These are phyloP conservation scores for Fusarium torulosum DNA, from an alignment of 2,329 filamentous ascomycete genomes.

Conservation along the genomic window DNA sequence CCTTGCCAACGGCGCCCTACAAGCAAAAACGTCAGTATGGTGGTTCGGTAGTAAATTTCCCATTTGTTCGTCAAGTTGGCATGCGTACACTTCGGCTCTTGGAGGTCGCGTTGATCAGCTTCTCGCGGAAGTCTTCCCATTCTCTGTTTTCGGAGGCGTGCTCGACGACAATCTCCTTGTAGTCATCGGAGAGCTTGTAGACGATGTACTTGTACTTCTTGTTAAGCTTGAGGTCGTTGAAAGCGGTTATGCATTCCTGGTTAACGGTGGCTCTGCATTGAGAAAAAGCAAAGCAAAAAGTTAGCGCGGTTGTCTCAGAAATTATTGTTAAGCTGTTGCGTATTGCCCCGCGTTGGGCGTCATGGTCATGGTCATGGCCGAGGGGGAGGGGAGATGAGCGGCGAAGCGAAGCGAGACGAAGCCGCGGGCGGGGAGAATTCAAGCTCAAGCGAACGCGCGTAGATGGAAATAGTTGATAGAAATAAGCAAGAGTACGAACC, in stretches of 20 bases:
- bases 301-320: conserved; percentile 45
- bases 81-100: conserved; percentile 74
- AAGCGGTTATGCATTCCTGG: conserved; percentile 77
- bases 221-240: conserved; percentile 86
- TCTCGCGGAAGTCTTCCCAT: conserved; percentile 80
- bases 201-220: conserved; percentile 89
- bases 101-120: conserved; percentile 78
- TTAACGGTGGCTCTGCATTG: conserved; percentile 74
- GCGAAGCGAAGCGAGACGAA: conserved; percentile 18
- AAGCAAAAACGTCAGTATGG: conserved; percentile 27
- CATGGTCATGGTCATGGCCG: conserved; percentile 39
- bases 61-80: neutral
- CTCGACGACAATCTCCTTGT: conserved; percentile 85
- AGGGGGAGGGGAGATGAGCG: conserved; percentile 25
- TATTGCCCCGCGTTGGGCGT: conserved; percentile 45
- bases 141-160: conserved; percentile 75
- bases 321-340: conserved; percentile 23
- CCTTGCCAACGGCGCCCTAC: conserved; percentile 71
- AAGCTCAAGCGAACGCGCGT: conserved; percentile 28
- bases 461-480: conserved; percentile 16
- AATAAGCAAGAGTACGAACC: conserved; percentile 58
- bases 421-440: conserved; percentile 13
- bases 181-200: conserved; percentile 87
- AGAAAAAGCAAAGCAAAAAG: conserved; percentile 24
- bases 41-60: neutral